phyloP scores from a whole-genome alignment of 768 basidiomycete species.

The Ramaria rubella region DNA sequence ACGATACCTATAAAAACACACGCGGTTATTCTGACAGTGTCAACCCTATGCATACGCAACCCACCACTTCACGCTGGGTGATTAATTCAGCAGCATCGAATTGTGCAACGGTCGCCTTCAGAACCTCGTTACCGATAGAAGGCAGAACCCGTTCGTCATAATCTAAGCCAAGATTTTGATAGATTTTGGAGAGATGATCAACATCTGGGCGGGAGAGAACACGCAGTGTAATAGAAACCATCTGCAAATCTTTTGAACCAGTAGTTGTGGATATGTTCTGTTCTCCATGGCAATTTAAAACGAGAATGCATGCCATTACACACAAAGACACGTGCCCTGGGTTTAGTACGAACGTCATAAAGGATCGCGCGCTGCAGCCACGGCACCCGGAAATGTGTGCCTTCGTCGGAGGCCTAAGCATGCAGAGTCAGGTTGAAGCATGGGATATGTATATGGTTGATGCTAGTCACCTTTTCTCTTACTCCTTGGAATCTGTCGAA shows the following conservation, averaged over 20 bases:
- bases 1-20: conserved; percentile 58
- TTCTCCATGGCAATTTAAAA: conserved; percentile 10
- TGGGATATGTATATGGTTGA: background rate
- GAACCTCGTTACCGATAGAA: conserved; percentile 95
- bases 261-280: conserved; percentile 99
- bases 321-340: conserved; percentile 58
- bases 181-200: conserved; percentile 82
- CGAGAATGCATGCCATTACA: background rate
- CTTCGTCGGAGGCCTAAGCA: conserved; percentile 75
- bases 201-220: conserved; percentile 93
- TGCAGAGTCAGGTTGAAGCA: background rate
- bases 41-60: no score
- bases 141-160: conserved; percentile 98
- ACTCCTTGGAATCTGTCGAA: conserved; percentile 97
- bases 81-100: conserved; percentile 97
- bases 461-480: conserved; percentile 54
- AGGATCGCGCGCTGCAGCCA: conserved; percentile 95
- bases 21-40: background rate
- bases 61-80: conserved; percentile 93
- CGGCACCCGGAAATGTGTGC: conserved; percentile 93
- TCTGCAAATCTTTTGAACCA: conserved; percentile 97
- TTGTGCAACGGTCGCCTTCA: conserved; percentile 97
- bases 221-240: conserved; percentile 94
- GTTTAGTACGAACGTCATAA: conserved; percentile 97
- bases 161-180: conserved; percentile 90